Conservation (phyloP, 352 stramenopile species). For the Phytophthora sojae region DNA sequence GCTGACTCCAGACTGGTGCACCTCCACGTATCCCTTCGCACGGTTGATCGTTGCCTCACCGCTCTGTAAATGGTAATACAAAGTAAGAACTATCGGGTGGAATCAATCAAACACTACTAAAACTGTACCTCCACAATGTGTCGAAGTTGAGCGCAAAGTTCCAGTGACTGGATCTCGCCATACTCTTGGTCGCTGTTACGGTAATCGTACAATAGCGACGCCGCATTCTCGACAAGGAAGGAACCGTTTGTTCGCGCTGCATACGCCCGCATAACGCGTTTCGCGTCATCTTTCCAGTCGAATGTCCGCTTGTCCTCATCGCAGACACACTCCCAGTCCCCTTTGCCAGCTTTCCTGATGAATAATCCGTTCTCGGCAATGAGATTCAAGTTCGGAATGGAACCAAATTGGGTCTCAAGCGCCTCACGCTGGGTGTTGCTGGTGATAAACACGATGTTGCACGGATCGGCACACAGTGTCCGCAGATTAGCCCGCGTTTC, state of each 20-base stretch:
- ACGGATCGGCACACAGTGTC: constrained; percentile 62
- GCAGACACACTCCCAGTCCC: constrained; percentile 70
- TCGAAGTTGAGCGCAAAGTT: constrained; percentile 92
- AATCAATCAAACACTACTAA: not conserved
- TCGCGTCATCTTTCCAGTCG: constrained; percentile 95
- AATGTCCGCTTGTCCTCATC: constrained; percentile 64
- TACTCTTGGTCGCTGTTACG: constrained; percentile 98
- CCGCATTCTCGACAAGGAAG: constrained; percentile 97
- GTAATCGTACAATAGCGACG: constrained; percentile 98
- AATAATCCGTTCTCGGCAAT: constrained; percentile 79
- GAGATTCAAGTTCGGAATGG: constrained; percentile 62
- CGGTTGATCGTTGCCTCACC: constrained; percentile 62
- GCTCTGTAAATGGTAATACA: constrained; percentile 42
- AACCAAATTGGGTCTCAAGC: constrained; percentile 64
- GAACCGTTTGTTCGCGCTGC: constrained; percentile 97
- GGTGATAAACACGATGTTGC: constrained; percentile 75
- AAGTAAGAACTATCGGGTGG: not conserved
- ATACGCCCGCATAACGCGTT: constrained; percentile 98
- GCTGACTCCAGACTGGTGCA: constrained; percentile 78
- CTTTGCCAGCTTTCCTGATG: constrained; percentile 47
- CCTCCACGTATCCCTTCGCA: constrained; percentile 77
- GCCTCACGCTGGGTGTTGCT: constrained; percentile 68
- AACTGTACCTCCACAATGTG: constrained; percentile 91
- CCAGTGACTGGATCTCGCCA: constrained; percentile 97
- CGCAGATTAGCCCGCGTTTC: constrained; percentile 63